Evolutionary conservation across 768 basidiomycete genomes (phyloP), one percentile per base, ranked within the genome.

Genomic region (Tylopilus sp.): DNA sequence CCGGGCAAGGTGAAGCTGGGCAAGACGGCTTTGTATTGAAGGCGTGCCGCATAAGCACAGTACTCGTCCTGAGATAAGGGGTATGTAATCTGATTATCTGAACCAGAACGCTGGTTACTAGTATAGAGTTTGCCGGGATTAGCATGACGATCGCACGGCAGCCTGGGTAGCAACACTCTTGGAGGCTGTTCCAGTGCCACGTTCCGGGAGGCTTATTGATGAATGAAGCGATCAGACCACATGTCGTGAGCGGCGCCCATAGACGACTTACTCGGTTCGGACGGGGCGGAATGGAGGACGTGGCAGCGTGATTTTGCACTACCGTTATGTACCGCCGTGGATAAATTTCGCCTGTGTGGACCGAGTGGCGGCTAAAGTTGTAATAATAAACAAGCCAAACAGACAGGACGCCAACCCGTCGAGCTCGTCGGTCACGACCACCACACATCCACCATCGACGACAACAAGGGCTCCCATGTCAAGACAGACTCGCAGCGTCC

Each of bases 401-500:
- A 52, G 53, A 58, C 59, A 57, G 45, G 37, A 54, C 30, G 46
- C 43, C 33, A 29, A 36, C 53, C 26, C 30, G 59, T 58, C 55
- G 52, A 53, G 55, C 50, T 33, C 38, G 55, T 47, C 58, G 58
- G 55, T 34, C 57, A 52, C 66, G 58, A 55, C 63, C 37, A 50
- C 54, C 41, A 58, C 59, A 50, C 53, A 45, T 9, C 13, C 34
- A 29, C 38, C 45, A 36, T 46, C 64, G 37, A 34, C 59, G 28
- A 40, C 57, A 26, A 50, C 41, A 6, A 45, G 48, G 30, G 30
- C 41, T 16, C 46, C 42, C 19, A 83, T 82, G 82, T 74, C 79
- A 55, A 77, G 76, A 63, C 72, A 75, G 55, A 57, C 76, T 40
- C 78, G 78, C 64, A 70, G 72, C 49, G 69, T 74, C 21, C 69